Evolutionary conservation across 495 filamentous ascomycete genomes (phyloP).

Genomic region (Daldinia decipiens): DNA sequence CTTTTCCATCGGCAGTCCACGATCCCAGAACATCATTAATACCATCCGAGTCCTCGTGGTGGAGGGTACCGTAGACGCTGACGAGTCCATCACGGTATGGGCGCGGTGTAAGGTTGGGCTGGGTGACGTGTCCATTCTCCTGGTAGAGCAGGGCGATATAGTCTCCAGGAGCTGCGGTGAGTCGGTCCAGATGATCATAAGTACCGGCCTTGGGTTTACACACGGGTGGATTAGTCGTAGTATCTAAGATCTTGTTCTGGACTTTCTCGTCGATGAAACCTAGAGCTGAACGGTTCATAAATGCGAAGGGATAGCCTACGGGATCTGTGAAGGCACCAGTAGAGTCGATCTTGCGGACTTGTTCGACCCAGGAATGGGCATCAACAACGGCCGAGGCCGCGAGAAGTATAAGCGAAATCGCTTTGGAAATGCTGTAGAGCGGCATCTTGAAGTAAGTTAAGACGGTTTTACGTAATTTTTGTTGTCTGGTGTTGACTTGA

Average conservation of each 20-base stretch:
- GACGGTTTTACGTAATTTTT: slow-evolving; percentile 9
- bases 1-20: slow-evolving; percentile 81
- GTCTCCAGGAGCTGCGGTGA: slow-evolving; percentile 73
- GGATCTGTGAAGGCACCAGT: slow-evolving; percentile 78
- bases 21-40: slow-evolving; percentile 73
- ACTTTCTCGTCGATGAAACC: slow-evolving; percentile 59
- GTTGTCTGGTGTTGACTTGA: slow-evolving; percentile 32
- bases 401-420: slow-evolving; percentile 44
- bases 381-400: slow-evolving; percentile 51
- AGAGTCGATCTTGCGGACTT: slow-evolving; percentile 71
- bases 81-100: slow-evolving; percentile 77
- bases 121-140: slow-evolving; percentile 90
- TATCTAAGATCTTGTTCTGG: slow-evolving; percentile 56
- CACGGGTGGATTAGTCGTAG: slow-evolving; percentile 49
- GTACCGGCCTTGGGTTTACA: slow-evolving; percentile 64
- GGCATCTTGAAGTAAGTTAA: slow-evolving; percentile 30
- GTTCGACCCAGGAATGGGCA: slow-evolving; percentile 84
- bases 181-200: slow-evolving; percentile 65
- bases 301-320: slow-evolving; percentile 74
- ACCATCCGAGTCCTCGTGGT: slow-evolving; percentile 65
- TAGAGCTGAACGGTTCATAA: slow-evolving; percentile 60
- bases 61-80: slow-evolving; percentile 80
- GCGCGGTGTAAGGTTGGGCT: slow-evolving; percentile 68
- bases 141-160: slow-evolving; percentile 77
- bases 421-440: slow-evolving; percentile 29